phyloP scores from a whole-genome alignment of 2,329 filamentous ascomycete genomes.

The Monosporascus sp. region DNA sequence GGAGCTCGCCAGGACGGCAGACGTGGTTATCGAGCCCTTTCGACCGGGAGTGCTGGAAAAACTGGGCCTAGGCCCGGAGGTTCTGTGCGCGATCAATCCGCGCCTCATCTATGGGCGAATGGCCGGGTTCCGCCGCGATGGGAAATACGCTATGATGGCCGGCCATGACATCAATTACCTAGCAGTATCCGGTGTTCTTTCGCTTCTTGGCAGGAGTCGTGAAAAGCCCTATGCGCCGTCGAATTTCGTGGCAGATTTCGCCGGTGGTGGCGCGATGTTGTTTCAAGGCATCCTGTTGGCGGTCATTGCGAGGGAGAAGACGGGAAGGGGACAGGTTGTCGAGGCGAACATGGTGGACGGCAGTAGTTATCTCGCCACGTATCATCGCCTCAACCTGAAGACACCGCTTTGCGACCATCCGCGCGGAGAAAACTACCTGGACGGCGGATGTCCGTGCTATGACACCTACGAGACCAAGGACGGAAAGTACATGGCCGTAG shows the following conservation, averaged over 20 bases:
- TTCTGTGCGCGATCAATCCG: slow-evolving; percentile 63
- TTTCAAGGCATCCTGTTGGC: slow-evolving; percentile 81
- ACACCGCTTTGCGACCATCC: slow-evolving; percentile 56
- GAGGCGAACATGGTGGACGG: slow-evolving; percentile 98
- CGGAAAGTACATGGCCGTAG: slow-evolving; percentile 77
- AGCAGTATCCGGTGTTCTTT: slow-evolving; percentile 75
- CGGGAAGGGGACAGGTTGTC: slow-evolving; percentile 77
- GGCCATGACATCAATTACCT: slow-evolving; percentile 98
- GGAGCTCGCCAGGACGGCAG: slow-evolving; percentile 55
- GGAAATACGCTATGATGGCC: slow-evolving; percentile 80
- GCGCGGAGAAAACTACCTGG: slow-evolving; percentile 72
- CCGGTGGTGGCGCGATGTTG: slow-evolving; percentile 77
- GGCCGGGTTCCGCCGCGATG: slow-evolving; percentile 85
- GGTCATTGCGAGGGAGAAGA: slow-evolving; percentile 58
- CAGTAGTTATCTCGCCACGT: slow-evolving; percentile 69
- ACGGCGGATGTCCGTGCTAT: slow-evolving; percentile 84
- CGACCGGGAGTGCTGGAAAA: slow-evolving; percentile 86
- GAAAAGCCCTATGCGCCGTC: slow-evolving; percentile 72
- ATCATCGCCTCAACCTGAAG: slow-evolving; percentile 64
- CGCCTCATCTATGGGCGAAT: slow-evolving; percentile 77
- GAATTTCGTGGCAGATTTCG: slow-evolving; percentile 88
- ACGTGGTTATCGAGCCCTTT: slow-evolving; percentile 90
- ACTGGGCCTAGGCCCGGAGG: slow-evolving; percentile 68
- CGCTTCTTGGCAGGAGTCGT: slow-evolving; percentile 65
- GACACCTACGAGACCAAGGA: slow-evolving; percentile 83